Conservation (phyloP, 768 basidiomycete species). For the Termitomyces sp. region DNA sequence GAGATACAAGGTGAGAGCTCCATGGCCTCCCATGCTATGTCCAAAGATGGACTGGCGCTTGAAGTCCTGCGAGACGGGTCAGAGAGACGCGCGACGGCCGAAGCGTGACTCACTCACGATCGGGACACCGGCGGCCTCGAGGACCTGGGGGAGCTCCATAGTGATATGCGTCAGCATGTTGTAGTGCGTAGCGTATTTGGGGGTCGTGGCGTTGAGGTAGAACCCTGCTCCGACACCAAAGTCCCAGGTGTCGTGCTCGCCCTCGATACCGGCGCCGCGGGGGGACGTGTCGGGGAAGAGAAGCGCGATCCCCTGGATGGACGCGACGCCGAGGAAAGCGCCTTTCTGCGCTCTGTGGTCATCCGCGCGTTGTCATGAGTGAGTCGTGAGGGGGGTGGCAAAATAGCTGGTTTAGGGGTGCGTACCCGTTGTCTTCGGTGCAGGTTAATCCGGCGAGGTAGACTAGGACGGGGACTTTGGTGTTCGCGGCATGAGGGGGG, state of each 20-base stretch:
- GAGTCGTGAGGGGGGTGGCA: neutral
- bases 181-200: constrained; percentile 68
- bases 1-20: constrained; percentile 88
- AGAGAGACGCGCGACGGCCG: neutral
- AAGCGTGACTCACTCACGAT: constrained; percentile 45
- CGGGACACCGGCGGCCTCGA: constrained; percentile 69
- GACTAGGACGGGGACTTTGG: constrained; percentile 61
- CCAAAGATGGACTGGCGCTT: constrained; percentile 85
- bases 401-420: neutral
- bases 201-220: constrained; percentile 86
- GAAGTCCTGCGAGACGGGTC: constrained; percentile 53
- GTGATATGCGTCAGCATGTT: constrained; percentile 88
- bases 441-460: constrained; percentile 90
- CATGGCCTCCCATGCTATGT: constrained; percentile 98
- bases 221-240: constrained; percentile 96
- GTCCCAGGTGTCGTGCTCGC: constrained; percentile 81
- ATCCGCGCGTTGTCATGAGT: neutral
- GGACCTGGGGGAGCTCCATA: constrained; percentile 74
- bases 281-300: constrained; percentile 97
- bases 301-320: constrained; percentile 81
- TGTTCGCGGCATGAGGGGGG: constrained; percentile 49
- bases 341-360: constrained; percentile 80
- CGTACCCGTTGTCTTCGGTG: constrained; percentile 89
- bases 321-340: constrained; percentile 82
- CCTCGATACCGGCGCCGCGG: constrained; percentile 80